Base-by-base conservation (phyloP, 2,329 filamentous ascomycete species). In the Penicillium decumbens region DNA sequence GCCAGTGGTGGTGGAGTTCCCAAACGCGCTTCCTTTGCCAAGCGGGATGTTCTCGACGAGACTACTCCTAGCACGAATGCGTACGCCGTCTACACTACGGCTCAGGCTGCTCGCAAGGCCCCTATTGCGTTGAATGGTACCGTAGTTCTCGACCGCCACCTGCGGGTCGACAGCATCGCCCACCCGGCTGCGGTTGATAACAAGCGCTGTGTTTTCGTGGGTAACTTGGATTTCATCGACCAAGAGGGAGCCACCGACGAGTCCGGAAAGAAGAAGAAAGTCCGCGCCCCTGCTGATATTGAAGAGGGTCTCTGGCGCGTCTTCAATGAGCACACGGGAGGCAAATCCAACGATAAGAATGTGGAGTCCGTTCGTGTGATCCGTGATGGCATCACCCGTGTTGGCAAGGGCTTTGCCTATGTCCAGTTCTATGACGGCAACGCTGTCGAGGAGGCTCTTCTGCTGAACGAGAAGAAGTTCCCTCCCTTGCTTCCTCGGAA, bases 351-450 rank as follows among this genome's bases (percentile, higher is more conserved):
- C 40, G 84, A 80, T 53, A 91, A 92, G 58, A 87, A 81, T 56
- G 88, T 98, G 10, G 92, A 98, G 72, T 95, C 85, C 65, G 95
- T 98, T 30, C 87, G 93, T 29, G 90, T 98, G 18, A 82, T 96
- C 43, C 84, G 93, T 47, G 93, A 98, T 65, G 78, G 88, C 55
- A 86, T 87, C 59, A 98, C 95, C 6, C 83, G 95, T 43, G 89
- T 98, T 27, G 90, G 93, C 63, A 98, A 98, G 69, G 93, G 93
- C 4, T 89, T 98, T 65, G 95, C 95, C 54, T 98, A 98, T 64
- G 92, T 98, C 13, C 93, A 98, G 66, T 98, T 98, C 72, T 82
- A 85, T 76, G 89, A 97, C 62, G 82, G 79, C 55, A 96, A 95
- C 62, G 78, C 85, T 39, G 92, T 98, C 40, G 93, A 98, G 71